A percentile compares a stretch with the other conserved stretches of the same genome.
Conservation (phyloP, 2,329 filamentous ascomycete species). For the Biscogniauxia marginata region DNA sequence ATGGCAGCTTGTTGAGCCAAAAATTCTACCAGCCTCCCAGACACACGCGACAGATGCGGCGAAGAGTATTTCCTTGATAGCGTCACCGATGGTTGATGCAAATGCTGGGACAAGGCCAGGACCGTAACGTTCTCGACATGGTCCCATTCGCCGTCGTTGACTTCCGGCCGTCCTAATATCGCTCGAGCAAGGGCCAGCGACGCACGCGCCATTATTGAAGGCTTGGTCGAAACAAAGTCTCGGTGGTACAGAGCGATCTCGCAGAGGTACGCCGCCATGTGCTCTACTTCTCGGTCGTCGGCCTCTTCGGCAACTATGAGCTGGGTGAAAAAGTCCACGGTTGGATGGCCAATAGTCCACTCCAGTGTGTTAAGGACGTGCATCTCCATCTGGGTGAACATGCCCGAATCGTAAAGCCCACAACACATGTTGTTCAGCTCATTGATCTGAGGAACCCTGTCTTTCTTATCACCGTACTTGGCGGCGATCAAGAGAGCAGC, state of each 20-base stretch:
- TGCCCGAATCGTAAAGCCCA: slow-evolving; percentile 95
- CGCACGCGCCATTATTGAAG: slow-evolving; percentile 85
- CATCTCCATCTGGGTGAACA: slow-evolving; percentile 99
- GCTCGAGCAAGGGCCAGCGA: slow-evolving; percentile 83
- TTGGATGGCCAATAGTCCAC: slow-evolving; percentile 94
- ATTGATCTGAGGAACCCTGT: slow-evolving; percentile 93
- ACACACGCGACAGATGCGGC: slow-evolving; percentile 51
- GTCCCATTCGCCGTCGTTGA: slow-evolving; percentile 74
- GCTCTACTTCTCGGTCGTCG: slow-evolving; percentile 82
- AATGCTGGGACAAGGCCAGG: slow-evolving; percentile 56
- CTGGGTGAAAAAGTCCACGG: slow-evolving; percentile 90
- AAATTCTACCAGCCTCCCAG: slow-evolving; percentile 56
- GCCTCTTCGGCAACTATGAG: slow-evolving; percentile 78
- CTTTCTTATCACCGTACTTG: slow-evolving; percentile 99
- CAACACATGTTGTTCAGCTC: slow-evolving; percentile 99
- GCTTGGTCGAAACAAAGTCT: slow-evolving; percentile 90
- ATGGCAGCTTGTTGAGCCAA: slow-evolving; percentile 59
- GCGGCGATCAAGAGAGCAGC: slow-evolving; percentile 93
- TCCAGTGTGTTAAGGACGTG: slow-evolving; percentile 96
- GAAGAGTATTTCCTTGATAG: slow-evolving; percentile 61
- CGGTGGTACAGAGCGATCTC: slow-evolving; percentile 96
- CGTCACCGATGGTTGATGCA: slow-evolving; percentile 57
- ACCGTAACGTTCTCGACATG: slow-evolving; percentile 67
- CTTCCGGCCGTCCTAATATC: slow-evolving; percentile 77
- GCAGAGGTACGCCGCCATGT: slow-evolving; percentile 91